A percentile compares a stretch with the other conserved stretches of the same genome.
These are phyloP conservation scores for Alnus glutinosa DNA, from an alignment of 306 rosid species.

Conservation along the genomic window DNA sequence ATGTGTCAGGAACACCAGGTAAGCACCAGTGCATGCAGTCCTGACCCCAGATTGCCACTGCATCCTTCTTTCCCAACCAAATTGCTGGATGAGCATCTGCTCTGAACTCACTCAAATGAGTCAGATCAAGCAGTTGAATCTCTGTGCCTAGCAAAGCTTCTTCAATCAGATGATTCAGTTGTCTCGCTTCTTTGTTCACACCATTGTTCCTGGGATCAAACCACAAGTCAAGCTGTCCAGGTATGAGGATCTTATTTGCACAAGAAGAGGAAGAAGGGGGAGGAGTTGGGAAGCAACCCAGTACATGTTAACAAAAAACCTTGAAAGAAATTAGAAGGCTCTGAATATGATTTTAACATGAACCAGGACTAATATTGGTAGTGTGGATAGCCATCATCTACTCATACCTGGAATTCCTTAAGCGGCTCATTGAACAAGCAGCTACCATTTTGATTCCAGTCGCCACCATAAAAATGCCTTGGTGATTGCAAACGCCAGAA, in stretches of 20 bases:
- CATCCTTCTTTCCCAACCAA: constrained; percentile 91
- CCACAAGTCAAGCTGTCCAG: constrained; percentile 76
- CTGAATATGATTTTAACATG: background rate
- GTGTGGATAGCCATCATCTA: constrained; percentile 16
- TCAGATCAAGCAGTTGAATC: constrained; percentile 63
- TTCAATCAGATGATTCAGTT: constrained; percentile 57
- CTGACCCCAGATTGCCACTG: constrained; percentile 80
- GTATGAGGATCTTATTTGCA: constrained; percentile 39
- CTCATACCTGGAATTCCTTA: constrained; percentile 65
- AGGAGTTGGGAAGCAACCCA: background rate
- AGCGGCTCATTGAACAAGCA: constrained; percentile 82
- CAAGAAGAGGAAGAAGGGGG: constrained; percentile 12
- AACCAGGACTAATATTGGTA: constrained; percentile 1
- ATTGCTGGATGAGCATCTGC: constrained; percentile 90
- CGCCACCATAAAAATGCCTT: constrained; percentile 87
- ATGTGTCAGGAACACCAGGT: constrained; percentile 86
- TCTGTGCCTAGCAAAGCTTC: constrained; percentile 52
- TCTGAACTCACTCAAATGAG: constrained; percentile 77
- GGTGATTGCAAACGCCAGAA: constrained; percentile 91
- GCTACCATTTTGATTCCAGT: constrained; percentile 94
- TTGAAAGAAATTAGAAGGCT: background rate
- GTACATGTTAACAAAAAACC: background rate
- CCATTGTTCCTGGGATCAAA: constrained; percentile 86
- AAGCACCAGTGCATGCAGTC: constrained; percentile 98
- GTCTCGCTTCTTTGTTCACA: constrained; percentile 81